Percentiles rank a stretch among this genome's conserved stretches.
Evolutionary conservation across 1,139 yeast genomes (phyloP).

Genomic region (Kluyveromyces sp.): DNA sequence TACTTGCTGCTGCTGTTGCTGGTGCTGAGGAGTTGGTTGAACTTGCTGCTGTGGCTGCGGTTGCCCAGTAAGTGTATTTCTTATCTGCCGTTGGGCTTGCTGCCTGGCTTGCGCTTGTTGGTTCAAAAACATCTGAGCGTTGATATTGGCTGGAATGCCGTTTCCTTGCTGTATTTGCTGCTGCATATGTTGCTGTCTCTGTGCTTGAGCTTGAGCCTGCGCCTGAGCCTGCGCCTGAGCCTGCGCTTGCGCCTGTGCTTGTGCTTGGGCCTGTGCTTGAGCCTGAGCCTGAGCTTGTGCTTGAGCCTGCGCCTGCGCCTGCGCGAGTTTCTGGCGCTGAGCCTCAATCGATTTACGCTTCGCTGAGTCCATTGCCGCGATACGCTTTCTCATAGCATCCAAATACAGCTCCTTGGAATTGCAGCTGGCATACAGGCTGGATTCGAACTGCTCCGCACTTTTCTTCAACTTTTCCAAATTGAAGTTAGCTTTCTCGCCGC

Average conservation of each 20-base stretch:
- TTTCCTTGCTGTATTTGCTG: slow-evolving; percentile 14
- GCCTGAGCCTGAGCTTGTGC: slow-evolving; percentile 17
- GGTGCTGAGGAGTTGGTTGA: slow-evolving; percentile 17
- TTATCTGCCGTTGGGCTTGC: slow-evolving; percentile 35
- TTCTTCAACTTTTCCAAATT: slow-evolving; percentile 32
- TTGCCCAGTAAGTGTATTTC: slow-evolving; percentile 16
- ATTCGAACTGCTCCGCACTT: slow-evolving; percentile 33
- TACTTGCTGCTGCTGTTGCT: slow-evolving; percentile 23
- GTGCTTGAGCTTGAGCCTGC: slow-evolving; percentile 14
- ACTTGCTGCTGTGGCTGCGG: slow-evolving; percentile 17
- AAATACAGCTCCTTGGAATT: slow-evolving; percentile 31
- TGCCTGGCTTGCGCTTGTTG: slow-evolving; percentile 49
- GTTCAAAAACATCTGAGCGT: slow-evolving; percentile 39
- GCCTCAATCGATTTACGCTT: slow-evolving; percentile 25
- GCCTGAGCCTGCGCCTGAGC: slow-evolving; percentile 19
- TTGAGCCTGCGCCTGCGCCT: slow-evolving; percentile 18
- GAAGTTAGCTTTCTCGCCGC: slow-evolving; percentile 26
- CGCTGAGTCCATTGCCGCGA: slow-evolving; percentile 29
- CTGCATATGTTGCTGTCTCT: slow-evolving; percentile 15
- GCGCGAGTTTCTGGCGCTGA: slow-evolving; percentile 19
- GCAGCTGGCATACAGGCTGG: slow-evolving; percentile 31
- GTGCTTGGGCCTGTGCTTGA: slow-evolving; percentile 18
- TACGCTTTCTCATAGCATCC: slow-evolving; percentile 32
- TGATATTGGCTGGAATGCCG: slow-evolving; percentile 22
- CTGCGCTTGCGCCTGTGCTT: slow-evolving; percentile 20